Evolutionary conservation across 495 filamentous ascomycete genomes (phyloP), one percentile per base, ranked within the genome.

Genomic region (Xylaria acuta): DNA sequence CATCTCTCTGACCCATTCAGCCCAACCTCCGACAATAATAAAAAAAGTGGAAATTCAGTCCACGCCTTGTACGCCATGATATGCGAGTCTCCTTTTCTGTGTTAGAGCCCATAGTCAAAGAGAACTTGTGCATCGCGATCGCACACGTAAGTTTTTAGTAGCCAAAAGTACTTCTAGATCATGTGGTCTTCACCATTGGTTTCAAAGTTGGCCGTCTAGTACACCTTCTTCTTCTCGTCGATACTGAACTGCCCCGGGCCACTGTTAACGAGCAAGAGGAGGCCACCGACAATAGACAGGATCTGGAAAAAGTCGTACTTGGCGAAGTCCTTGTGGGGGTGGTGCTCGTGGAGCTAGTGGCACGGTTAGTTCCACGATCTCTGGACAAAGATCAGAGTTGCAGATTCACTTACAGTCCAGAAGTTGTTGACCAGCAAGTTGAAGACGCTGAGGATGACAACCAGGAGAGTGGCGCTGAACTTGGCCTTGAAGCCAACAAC

Each of bases 261-360:
- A 90, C 95, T 98, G 89, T 99, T 99, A 82, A 97, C 94, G 68
- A 99, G 88, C 70, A 99, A 90, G 60, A 99, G 86, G 59, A 99
- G 91, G 77, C 96, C 96, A 69, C 96, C 96, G 72, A 99, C 96
- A 82, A 99, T 99, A 53, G 96, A 99, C 65, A 99, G 86, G 79
- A 98, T 97, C 86, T 99, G 96, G 91, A 99, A 99, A 86, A 99
- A 99, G 82, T 98, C 96, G 87, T 99, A 99, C 85, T 99, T 99
- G 87, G 97, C 97, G 77, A 99, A 99, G 80, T 99, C 96, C 88
- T 97, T 97, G 86, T 99, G 94, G 60, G 97, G 96, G 86, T 99
- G 96, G 86, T 97, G 94, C 69, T 94, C 92, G 83, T 98, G 96
- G 73, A 99, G 95, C 95, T 98, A 53, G 36, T 38, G n/a, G 34